phyloP scores from a whole-genome alignment of 2,329 filamentous ascomycete species.

The Ophiostoma quercus region DNA sequence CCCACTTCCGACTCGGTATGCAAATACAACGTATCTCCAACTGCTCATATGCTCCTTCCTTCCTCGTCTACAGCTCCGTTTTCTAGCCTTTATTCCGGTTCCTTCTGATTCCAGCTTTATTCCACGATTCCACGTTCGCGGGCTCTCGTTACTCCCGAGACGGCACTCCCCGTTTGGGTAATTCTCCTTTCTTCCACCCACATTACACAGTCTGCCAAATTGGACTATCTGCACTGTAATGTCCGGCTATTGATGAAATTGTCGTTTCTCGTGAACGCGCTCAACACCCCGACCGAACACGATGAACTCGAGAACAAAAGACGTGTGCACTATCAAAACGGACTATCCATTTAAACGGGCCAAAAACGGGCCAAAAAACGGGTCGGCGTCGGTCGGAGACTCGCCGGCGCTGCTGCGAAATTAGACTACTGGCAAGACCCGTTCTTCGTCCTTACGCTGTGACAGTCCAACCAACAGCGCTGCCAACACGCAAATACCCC shows the following conservation, averaged over 20 bases:
- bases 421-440: not conserved
- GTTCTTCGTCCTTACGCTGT: not conserved
- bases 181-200: constrained; percentile 13
- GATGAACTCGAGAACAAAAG: not conserved
- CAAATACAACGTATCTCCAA: constrained; percentile 6
- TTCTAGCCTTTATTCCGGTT: not conserved
- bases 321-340: not conserved
- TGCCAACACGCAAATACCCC: not conserved
- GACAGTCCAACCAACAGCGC: too few relatives aligned
- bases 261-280: not conserved
- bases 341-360: not conserved
- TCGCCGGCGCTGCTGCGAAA: not conserved
- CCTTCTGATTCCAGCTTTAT: too few relatives aligned
- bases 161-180: not conserved
- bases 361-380: not conserved
- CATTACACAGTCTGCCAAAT: not conserved
- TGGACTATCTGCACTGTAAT: not conserved
- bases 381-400: not conserved
- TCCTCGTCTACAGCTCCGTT: not conserved
- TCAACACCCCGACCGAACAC: constrained; percentile 2
- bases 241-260: not conserved
- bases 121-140: not conserved
- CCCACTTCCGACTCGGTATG: not conserved
- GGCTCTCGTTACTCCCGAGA: not conserved
- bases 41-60: not conserved